These are phyloP conservation scores for Xerocomus brunneocitrinus DNA, from an alignment of 768 basidiomycete species.

Conservation along the genomic window DNA sequence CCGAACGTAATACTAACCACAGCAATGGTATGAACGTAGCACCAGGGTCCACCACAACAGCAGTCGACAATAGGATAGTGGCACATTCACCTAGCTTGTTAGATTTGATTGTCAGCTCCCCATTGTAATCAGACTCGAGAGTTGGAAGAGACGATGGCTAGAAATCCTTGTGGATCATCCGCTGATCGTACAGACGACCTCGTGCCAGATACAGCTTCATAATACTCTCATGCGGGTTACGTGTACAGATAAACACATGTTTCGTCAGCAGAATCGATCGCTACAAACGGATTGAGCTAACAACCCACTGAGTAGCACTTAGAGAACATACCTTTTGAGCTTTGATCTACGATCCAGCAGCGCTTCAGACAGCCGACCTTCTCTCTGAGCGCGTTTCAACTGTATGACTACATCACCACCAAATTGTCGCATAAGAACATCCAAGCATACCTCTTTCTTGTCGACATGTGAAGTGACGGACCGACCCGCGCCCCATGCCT, in stretches of 20 bases:
- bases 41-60: too few relatives aligned
- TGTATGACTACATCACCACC: slow-evolving; percentile 26
- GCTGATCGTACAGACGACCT: neutral
- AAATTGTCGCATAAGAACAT: slow-evolving; percentile 1
- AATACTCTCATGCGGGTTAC: slow-evolving; percentile 4
- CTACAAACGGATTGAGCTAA: slow-evolving; percentile 21
- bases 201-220: neutral
- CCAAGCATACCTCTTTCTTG: slow-evolving; percentile 58
- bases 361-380: slow-evolving; percentile 77
- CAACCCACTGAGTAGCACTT: neutral
- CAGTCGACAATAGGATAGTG: neutral
- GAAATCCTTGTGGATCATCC: neutral
- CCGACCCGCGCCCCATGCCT: slow-evolving; percentile 82
- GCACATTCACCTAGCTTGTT: neutral
- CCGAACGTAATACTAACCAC: neutral
- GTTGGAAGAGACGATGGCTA: neutral
- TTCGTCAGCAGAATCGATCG: slow-evolving; percentile 42
- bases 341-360: slow-evolving; percentile 77
- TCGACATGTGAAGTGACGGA: slow-evolving; percentile 66
- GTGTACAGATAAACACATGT: slow-evolving; percentile 8
- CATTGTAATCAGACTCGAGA: neutral
- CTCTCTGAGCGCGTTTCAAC: slow-evolving; percentile 75
- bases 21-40: too few relatives aligned
- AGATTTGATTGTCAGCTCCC: neutral
- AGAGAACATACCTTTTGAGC: slow-evolving; percentile 64